phyloP scores from a whole-genome alignment of 805 yeast species.

The Barnettozyma populi region DNA sequence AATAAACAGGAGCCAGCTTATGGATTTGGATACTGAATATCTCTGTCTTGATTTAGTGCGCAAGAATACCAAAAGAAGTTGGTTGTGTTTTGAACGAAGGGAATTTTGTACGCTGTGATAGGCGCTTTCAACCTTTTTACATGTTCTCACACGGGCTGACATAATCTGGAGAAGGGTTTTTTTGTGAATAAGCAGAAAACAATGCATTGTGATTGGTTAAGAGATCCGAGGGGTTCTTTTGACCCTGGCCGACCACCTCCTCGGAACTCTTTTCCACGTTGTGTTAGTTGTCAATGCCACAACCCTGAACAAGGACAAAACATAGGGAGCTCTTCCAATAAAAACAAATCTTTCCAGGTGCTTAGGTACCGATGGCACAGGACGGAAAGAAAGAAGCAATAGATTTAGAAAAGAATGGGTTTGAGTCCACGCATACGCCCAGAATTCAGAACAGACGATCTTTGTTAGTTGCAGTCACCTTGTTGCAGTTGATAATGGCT shows the following conservation, averaged over 20 bases:
- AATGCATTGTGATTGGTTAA: constrained; percentile 2
- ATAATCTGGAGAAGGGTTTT: neutral
- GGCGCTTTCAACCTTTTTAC: neutral
- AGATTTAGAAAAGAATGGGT: constrained; percentile 20
- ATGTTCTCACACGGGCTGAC: neutral
- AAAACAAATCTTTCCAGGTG: neutral
- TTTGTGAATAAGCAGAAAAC: constrained; percentile 8
- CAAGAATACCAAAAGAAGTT: neutral
- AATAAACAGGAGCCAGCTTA: neutral
- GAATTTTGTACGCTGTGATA: neutral
- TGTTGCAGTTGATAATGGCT: constrained; percentile 8
- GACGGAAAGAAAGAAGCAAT: neutral
- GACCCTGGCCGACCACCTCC: neutral
- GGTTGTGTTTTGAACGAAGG: neutral
- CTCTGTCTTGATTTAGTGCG: neutral
- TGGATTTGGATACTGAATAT: neutral
- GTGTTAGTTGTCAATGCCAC: neutral
- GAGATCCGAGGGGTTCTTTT: neutral
- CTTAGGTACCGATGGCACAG: neutral
- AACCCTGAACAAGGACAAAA: neutral
- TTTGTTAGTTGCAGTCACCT: constrained; percentile 8
- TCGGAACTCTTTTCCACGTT: neutral
- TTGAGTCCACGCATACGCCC: neutral
- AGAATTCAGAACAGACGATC: neutral
- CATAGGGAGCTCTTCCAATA: neutral